Evolutionary conservation across 140 eudicot genomes (phyloP).

Genomic region (Senecio squalidus): DNA sequence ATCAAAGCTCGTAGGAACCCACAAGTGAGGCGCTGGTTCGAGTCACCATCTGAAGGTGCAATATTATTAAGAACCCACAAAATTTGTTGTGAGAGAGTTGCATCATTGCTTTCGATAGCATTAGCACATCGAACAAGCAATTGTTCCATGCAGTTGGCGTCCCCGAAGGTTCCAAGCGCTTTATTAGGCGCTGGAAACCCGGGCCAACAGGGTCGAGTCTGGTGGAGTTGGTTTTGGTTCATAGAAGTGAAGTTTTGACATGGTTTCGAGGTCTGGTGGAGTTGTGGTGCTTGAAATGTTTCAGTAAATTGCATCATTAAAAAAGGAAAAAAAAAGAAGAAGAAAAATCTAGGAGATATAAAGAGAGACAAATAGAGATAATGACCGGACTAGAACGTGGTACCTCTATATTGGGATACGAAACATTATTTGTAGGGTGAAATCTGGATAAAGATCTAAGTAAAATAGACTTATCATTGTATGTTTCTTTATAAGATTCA

Average conservation of each 20-base stretch:
- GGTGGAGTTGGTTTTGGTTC: conserved; percentile 39
- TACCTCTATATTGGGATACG: conserved; percentile 60
- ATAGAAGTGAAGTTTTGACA: conserved; percentile 28
- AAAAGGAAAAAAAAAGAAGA: background rate
- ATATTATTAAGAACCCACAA: conserved; percentile 96
- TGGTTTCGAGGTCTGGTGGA: conserved; percentile 39
- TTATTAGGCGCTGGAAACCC: conserved; percentile 53
- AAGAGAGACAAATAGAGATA: conserved; percentile 38
- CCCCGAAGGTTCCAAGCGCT: conserved; percentile 40
- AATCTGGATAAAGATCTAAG: conserved; percentile 30
- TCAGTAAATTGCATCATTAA: conserved; percentile 75
- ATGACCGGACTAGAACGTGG: conserved; percentile 65
- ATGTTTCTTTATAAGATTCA: conserved; percentile 11
- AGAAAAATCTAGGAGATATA: background rate
- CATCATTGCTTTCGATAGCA: conserved; percentile 84
- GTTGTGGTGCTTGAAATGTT: conserved; percentile 33
- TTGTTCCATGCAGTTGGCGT: conserved; percentile 91
- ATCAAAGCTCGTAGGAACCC: conserved; percentile 86
- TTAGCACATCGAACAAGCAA: conserved; percentile 78
- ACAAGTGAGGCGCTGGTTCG: conserved; percentile 69
- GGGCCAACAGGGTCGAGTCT: conserved; percentile 60
- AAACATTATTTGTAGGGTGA: conserved; percentile 31
- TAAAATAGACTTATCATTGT: conserved; percentile 45
- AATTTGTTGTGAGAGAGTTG: conserved; percentile 88
- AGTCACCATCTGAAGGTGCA: conserved; percentile 89